These are phyloP conservation scores for Fimicolochytrium jonesii DNA, from an alignment of 192 early-diverging fungal species.

Conservation along the genomic window DNA sequence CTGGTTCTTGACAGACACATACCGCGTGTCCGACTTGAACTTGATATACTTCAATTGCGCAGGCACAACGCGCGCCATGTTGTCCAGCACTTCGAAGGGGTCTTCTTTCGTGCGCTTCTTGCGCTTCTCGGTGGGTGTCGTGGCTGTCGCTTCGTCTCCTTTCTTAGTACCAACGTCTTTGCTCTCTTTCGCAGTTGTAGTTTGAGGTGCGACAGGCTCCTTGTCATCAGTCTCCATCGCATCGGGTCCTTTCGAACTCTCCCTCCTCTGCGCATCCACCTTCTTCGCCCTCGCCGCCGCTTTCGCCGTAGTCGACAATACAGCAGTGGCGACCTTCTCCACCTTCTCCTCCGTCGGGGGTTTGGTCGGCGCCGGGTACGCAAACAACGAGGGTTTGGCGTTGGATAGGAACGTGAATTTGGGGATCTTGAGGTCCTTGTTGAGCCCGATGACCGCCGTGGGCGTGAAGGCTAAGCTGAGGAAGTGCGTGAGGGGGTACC, in stretches of 20 bases:
- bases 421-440: slow-evolving; percentile 80
- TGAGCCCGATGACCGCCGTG: slow-evolving; percentile 92
- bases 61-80: slow-evolving; percentile 84
- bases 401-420: slow-evolving; percentile 82
- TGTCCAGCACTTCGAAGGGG: slow-evolving; percentile 71
- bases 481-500: slow-evolving; percentile 98
- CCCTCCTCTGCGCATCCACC: slow-evolving; percentile 31
- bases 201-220: slow-evolving; percentile 30
- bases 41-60: slow-evolving; percentile 81
- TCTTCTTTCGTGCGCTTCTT: slow-evolving; percentile 74
- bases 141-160: slow-evolving; percentile 12
- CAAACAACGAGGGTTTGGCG: slow-evolving; percentile 83
- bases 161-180: slow-evolving; percentile 58
- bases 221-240: slow-evolving; percentile 55
- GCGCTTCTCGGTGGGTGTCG: slow-evolving; percentile 35
- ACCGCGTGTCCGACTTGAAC: slow-evolving; percentile 81
- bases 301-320: slow-evolving; percentile 94
- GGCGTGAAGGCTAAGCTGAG: slow-evolving; percentile 90
- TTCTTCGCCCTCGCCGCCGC: slow-evolving; percentile 81
- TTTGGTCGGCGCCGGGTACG: slow-evolving; percentile 86
- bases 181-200: slow-evolving; percentile 8
- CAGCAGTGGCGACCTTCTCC: slow-evolving; percentile 91
- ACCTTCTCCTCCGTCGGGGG: slow-evolving; percentile 71
- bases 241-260: slow-evolving; percentile 63
- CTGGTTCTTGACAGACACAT: slow-evolving; percentile 75